phyloP scores from a whole-genome alignment of 2,329 filamentous ascomycete genomes.

The Fusarium albosuccineum region DNA sequence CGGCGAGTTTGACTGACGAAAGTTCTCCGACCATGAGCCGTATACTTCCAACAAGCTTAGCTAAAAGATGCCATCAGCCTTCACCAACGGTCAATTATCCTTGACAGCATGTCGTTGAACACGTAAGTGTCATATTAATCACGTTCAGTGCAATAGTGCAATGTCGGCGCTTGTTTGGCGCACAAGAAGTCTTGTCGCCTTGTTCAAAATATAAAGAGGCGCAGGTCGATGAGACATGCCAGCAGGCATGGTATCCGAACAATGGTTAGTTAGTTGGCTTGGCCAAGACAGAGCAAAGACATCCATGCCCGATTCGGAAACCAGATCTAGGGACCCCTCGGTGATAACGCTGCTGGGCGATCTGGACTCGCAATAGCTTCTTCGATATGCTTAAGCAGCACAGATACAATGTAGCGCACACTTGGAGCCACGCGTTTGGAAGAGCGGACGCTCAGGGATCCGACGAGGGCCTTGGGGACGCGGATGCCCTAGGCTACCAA shows the following conservation, averaged over 20 bases:
- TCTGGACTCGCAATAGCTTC: background rate
- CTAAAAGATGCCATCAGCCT: background rate
- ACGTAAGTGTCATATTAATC: background rate
- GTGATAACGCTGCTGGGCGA: constrained; percentile 7
- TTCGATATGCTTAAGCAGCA: background rate
- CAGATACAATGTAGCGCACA: constrained; percentile 2
- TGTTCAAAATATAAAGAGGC: background rate
- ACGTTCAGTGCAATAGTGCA: background rate
- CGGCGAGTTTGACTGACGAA: constrained; percentile 3
- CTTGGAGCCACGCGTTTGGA: background rate
- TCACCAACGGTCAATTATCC: background rate
- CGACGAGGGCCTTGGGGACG: background rate
- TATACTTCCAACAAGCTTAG: background rate
- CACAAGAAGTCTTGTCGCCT: background rate
- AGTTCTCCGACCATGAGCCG: background rate
- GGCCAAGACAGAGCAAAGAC: constrained; percentile 8
- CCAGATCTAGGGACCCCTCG: constrained; percentile 6
- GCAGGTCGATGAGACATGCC: constrained; percentile 6
- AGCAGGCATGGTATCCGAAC: background rate
- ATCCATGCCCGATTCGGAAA: constrained; percentile 15
- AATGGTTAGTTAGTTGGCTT: background rate
- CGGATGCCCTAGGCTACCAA: constrained; percentile 3
- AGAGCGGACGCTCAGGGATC: background rate
- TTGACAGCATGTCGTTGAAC: background rate
- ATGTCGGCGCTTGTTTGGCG: background rate